Percentiles rank a stretch among this genome's conserved stretches.
Conservation (phyloP, 2,329 filamentous ascomycete genomes). For the Aspergillus ochraceus region DNA sequence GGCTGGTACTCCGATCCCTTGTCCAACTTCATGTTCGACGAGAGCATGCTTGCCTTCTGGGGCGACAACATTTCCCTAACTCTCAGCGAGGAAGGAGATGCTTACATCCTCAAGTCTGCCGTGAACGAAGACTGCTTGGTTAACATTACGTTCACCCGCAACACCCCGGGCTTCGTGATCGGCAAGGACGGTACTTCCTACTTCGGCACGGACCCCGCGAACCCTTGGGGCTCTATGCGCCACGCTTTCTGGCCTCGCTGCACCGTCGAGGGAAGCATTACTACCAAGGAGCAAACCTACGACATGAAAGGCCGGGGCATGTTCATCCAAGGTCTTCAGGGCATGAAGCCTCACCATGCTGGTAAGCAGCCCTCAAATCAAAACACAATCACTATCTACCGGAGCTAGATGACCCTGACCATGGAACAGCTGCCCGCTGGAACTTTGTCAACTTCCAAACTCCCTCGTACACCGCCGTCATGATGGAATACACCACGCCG, state of each 20-base stretch:
- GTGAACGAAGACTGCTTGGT: constrained; percentile 78
- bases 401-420: constrained; percentile 8
- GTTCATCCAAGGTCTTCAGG: constrained; percentile 84
- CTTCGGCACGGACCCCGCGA: constrained; percentile 79
- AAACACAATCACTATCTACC: background rate
- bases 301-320: constrained; percentile 79
- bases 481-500: constrained; percentile 97
- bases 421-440: constrained; percentile 69
- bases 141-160: constrained; percentile 77
- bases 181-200: constrained; percentile 81
- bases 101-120: constrained; percentile 87
- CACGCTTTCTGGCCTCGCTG: constrained; percentile 95
- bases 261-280: constrained; percentile 76
- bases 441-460: constrained; percentile 93
- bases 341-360: constrained; percentile 98
- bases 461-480: constrained; percentile 77
- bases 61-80: constrained; percentile 83
- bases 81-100: constrained; percentile 78
- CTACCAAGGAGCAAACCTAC: constrained; percentile 76
- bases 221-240: constrained; percentile 90
- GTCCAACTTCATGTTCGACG: constrained; percentile 76
- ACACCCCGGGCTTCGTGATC: constrained; percentile 76
- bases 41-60: constrained; percentile 79
- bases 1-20: constrained; percentile 84
- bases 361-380: constrained; percentile 49